phyloP scores from a whole-genome alignment of 2,329 filamentous ascomycete genomes.

The Graphium sp. region DNA sequence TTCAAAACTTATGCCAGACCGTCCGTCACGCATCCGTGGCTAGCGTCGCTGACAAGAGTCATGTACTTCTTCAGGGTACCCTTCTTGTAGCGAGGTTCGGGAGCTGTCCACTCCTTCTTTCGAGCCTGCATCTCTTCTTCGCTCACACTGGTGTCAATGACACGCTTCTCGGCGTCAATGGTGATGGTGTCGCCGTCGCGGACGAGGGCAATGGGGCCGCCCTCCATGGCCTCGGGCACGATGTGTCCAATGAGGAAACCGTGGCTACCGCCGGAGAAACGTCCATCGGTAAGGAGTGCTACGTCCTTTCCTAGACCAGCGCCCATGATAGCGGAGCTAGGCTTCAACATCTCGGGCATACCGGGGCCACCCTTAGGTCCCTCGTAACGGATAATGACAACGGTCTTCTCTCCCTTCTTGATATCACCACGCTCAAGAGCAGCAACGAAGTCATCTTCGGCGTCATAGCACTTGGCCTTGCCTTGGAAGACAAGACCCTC shows the following conservation, averaged over 20 bases:
- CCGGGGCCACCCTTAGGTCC: constrained; percentile 86
- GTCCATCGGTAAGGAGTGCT: constrained; percentile 56
- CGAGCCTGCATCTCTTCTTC: constrained; percentile 46
- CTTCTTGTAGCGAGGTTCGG: constrained; percentile 37
- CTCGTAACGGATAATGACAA: constrained; percentile 83
- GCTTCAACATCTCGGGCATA: constrained; percentile 92
- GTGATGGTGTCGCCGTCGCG: constrained; percentile 63
- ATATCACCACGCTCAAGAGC: constrained; percentile 65
- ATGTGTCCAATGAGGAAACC: constrained; percentile 81
- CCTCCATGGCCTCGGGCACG: constrained; percentile 72
- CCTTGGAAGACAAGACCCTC: constrained; percentile 74
- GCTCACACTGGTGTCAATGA: constrained; percentile 49
- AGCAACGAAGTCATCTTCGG: constrained; percentile 64
- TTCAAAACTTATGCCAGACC: constrained; percentile 13
- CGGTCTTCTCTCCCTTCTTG: constrained; percentile 73
- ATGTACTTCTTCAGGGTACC: constrained; percentile 61
- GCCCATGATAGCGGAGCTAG: constrained; percentile 85
- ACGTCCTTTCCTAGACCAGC: constrained; percentile 65
- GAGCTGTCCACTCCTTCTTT: constrained; percentile 43
- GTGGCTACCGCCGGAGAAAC: constrained; percentile 69
- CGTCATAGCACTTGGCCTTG: constrained; percentile 68
- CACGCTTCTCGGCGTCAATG: constrained; percentile 64
- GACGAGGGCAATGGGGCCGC: constrained; percentile 73
- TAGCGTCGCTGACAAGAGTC: constrained; percentile 37
- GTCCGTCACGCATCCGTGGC: constrained; percentile 41